Base-by-base conservation (phyloP, 352 stramenopile genomes). In the Phytopythium boreale region DNA sequence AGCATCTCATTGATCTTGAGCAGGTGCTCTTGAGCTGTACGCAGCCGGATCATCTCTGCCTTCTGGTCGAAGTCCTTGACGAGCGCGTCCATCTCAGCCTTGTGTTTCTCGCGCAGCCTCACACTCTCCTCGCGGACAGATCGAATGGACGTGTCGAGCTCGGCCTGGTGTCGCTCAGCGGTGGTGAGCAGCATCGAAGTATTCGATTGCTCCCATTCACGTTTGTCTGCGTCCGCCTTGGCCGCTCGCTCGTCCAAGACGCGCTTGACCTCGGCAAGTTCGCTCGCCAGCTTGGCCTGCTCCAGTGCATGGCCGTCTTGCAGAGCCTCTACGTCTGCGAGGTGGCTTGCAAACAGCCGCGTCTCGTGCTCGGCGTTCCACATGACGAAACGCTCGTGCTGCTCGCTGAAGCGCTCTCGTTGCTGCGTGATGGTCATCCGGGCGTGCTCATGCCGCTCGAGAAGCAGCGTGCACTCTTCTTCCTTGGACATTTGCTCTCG, bases 1-100 rank as follows among this genome's bases (percentile, higher is more conserved):
- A 74, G 39, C 36, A 74, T 34, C n/a, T 74, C 67, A 26, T 71
- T 76, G 2, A 64, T 61, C 55, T 71, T 74, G 20, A 36, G 24
- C 41, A 71, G 43, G 47, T 76, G 63, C 1, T 68, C 70, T 26
- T 76, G 62, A 31, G 63, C 55, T 11, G 69, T 47, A 15, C 59
- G 62, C 27, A 76, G 52, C 8, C 56, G 59, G 34, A 67, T 58
- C 4, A 70, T 24, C 51, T 78, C 68, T 2, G 51, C 62, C 22
- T 44, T 67, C 22, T 75, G 56, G 19, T 61, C 15, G 24, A 68
- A 72, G 9, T 60, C 49, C 39, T 50, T 65, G 11, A 37, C 36
- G 10, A 75, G 49, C 12, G 56, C 27, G 14, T 71, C 19, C 24
- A 29, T 39, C 37, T 44, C 34, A 6, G 47, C 34, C 5, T 31